Percentiles rank a stretch among this genome's conserved stretches.
phyloP scores from a whole-genome alignment of 371 early-diverging fungal genomes.

The Nematocida sp. region DNA sequence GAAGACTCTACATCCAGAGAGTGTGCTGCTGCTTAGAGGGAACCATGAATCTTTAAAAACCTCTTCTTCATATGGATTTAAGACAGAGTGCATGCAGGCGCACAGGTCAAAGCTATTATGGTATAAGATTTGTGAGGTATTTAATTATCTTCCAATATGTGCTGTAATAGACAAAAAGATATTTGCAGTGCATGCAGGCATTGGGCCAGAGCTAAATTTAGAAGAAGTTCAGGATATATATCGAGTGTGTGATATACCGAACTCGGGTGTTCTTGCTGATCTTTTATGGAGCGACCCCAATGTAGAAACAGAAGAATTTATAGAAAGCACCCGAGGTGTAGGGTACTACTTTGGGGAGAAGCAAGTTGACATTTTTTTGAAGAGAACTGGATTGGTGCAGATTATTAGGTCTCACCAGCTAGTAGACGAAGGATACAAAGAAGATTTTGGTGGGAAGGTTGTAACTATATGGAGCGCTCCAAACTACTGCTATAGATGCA shows the following conservation, averaged over 20 bases:
- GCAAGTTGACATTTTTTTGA: slow-evolving; percentile 60
- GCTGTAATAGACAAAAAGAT: slow-evolving; percentile 86
- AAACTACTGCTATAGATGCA: slow-evolving; percentile 69
- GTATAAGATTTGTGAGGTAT: slow-evolving; percentile 80
- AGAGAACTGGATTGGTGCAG: slow-evolving; percentile 57
- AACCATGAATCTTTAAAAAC: slow-evolving; percentile 76
- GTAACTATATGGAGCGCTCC: slow-evolving; percentile 71
- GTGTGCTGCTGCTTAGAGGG: slow-evolving; percentile 64
- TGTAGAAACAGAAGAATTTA: slow-evolving; percentile 72
- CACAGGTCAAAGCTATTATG: slow-evolving; percentile 79
- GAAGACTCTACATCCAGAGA: slow-evolving; percentile 77
- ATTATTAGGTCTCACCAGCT: slow-evolving; percentile 71
- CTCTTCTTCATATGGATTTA: slow-evolving; percentile 93
- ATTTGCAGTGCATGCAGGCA: slow-evolving; percentile 91
- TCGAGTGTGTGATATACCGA: slow-evolving; percentile 88
- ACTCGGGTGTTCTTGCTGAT: slow-evolving; percentile 88
- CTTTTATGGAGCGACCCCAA: slow-evolving; percentile 93
- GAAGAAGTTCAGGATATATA: slow-evolving; percentile 83
- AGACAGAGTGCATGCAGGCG: slow-evolving; percentile 80
- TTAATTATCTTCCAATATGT: slow-evolving; percentile 85
- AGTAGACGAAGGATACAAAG: slow-evolving; percentile 69
- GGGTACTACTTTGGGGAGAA: slow-evolving; percentile 66
- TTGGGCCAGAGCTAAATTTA: slow-evolving; percentile 81
- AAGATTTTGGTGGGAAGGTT: slow-evolving; percentile 64
- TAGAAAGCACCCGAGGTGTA: slow-evolving; percentile 60